These are phyloP conservation scores for Diaporthe nobilis DNA, from an alignment of 2,329 filamentous ascomycete species.

Conservation along the genomic window DNA sequence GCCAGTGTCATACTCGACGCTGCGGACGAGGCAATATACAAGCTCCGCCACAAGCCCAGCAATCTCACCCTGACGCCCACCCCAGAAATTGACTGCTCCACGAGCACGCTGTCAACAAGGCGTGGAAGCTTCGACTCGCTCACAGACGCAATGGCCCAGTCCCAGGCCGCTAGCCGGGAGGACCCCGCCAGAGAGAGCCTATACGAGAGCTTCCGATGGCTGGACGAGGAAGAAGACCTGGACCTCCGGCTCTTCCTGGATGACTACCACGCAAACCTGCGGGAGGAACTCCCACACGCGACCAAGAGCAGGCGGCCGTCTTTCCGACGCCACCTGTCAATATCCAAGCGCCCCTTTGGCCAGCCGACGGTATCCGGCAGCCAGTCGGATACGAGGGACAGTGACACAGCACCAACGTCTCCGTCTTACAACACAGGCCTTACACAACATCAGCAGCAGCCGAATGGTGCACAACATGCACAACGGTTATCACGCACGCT, in stretches of 20 bases:
- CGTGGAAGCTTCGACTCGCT: conserved; percentile 51
- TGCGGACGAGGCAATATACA: conserved; percentile 70
- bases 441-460: conserved; percentile 33
- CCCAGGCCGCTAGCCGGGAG: conserved; percentile 39
- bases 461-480: conserved; percentile 53
- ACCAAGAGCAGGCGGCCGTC: conserved; percentile 67
- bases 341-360: conserved; percentile 75
- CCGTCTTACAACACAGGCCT: conserved; percentile 46
- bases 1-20: conserved; percentile 52
- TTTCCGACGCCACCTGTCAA: conserved; percentile 80
- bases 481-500: conserved; percentile 69
- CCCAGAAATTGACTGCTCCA: conserved; percentile 49
- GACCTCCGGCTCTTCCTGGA: conserved; percentile 77
- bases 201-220: conserved; percentile 79
- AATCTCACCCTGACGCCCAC: conserved; percentile 48
- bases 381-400: conserved; percentile 61
- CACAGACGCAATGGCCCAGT: conserved; percentile 40
- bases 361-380: conserved; percentile 65
- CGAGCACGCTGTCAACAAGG: conserved; percentile 49
- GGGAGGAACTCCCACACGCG: conserved; percentile 62
- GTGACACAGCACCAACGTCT: conserved; percentile 49
- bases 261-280: conserved; percentile 77
- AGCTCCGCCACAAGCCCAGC: conserved; percentile 57
- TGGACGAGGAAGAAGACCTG: conserved; percentile 80
- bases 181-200: conserved; percentile 65